Evolutionary conservation across 2,329 filamentous ascomycete species (phyloP).

Genomic region (Rachicladosporium sp.): DNA sequence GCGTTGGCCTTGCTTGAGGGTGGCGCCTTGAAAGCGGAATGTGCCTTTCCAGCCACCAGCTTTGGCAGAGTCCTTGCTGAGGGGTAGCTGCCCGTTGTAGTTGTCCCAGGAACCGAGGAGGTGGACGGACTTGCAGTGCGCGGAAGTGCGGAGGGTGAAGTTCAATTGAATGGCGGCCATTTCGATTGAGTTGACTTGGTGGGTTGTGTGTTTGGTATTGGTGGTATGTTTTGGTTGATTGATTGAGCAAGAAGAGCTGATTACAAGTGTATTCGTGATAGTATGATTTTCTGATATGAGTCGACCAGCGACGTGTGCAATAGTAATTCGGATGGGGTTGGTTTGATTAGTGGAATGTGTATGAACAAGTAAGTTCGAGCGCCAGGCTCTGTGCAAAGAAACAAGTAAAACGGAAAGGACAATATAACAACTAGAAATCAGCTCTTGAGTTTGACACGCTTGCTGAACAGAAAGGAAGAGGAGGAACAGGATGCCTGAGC

Average conservation of each 20-base stretch:
- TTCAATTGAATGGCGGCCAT: conserved; percentile 91
- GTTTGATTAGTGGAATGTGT: conserved; percentile 11
- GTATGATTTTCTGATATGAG: conserved; percentile 10
- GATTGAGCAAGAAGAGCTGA: conserved; percentile 38
- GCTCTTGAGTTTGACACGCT: conserved; percentile 39
- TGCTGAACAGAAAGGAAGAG: conserved; percentile 35
- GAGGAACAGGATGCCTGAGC: conserved; percentile 7
- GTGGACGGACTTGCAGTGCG: conserved; percentile 94
- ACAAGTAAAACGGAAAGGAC: conserved; percentile 28
- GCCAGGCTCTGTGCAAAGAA: conserved; percentile 33
- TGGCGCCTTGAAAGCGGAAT: conserved; percentile 84
- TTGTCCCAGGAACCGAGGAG: conserved; percentile 97
- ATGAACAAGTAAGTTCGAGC: conserved; percentile 20
- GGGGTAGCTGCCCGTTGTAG: conserved; percentile 86
- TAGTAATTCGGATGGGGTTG: conserved; percentile 20
- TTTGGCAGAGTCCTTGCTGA: conserved; percentile 76
- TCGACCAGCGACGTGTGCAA: conserved; percentile 24
- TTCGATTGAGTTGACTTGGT: conserved; percentile 12
- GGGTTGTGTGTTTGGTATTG: conserved; percentile 9
- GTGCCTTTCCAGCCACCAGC: conserved; percentile 88
- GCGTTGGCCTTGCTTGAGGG: conserved; percentile 74
- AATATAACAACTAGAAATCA: conserved; percentile 34
- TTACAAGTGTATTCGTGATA: conserved; percentile 33
- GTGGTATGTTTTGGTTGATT: conserved; percentile 14
- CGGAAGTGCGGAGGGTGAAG: conserved; percentile 90